These are phyloP conservation scores for Parascedosporium putredinis DNA, from an alignment of 2,329 filamentous ascomycete species.

Conservation along the genomic window DNA sequence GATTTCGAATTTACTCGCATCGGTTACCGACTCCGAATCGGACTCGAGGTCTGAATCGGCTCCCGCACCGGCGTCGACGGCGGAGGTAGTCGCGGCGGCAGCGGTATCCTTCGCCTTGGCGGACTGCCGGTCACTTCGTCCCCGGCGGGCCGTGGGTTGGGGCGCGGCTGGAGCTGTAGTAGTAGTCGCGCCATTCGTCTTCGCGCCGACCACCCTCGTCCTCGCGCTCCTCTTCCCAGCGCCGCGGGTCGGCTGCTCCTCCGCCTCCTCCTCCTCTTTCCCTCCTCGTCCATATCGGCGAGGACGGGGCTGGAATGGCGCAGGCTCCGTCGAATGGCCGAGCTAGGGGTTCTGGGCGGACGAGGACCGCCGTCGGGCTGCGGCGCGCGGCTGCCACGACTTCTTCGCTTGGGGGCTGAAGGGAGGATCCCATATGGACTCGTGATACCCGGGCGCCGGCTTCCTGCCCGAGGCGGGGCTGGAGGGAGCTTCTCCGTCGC, in stretches of 20 bases:
- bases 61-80: not conserved
- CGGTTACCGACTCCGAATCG: no score
- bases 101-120: no score
- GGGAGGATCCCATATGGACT: not conserved
- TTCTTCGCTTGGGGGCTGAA: not conserved
- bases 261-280: not conserved
- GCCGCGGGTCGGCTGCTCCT: not conserved
- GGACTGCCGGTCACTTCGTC: no score
- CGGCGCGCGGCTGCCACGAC: not conserved
- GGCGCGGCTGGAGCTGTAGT: no score
- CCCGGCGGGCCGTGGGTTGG: no score
- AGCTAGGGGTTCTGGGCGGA: not conserved
- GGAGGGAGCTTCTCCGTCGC: not conserved
- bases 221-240: not conserved
- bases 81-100: not conserved
- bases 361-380: not conserved
- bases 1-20: not conserved
- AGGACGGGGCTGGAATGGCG: conserved; percentile 1
- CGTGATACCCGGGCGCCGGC: not conserved
- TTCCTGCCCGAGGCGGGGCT: not conserved
- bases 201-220: not conserved
- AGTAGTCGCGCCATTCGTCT: no score
- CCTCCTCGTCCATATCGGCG: not conserved
- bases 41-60: not conserved
- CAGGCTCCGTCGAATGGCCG: not conserved